Evolutionary conservation across 306 rosid species (phyloP).

Genomic region (Dryas alaskensis): DNA sequence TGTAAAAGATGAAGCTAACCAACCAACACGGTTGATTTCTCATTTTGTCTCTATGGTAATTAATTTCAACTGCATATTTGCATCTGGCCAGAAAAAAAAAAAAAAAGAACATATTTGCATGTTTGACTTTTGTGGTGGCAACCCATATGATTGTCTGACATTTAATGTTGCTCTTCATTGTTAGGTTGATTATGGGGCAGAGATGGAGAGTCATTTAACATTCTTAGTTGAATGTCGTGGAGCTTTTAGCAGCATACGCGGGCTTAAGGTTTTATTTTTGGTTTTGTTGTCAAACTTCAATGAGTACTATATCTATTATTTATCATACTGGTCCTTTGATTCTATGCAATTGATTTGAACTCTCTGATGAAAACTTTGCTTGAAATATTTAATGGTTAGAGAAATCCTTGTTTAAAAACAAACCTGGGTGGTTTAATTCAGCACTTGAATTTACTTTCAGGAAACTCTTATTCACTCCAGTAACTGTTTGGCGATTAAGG

Average conservation of each 20-base stretch:
- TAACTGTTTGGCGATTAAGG: constrained; percentile 69
- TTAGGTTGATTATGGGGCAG: constrained; percentile 79
- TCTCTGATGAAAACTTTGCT: not conserved
- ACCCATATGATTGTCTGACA: constrained; percentile 22
- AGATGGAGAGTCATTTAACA: constrained; percentile 68
- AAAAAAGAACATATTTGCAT: not conserved
- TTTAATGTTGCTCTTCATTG: constrained; percentile 21
- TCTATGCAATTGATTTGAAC: not conserved
- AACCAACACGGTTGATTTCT: constrained; percentile 68
- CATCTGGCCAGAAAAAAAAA: too few relatives aligned
- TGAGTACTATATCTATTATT: constrained; percentile 4
- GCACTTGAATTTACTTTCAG: constrained; percentile 49
- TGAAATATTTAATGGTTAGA: constrained; percentile 10
- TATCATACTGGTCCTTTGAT: not conserved
- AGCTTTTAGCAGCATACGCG: constrained; percentile 66
- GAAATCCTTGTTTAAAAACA: constrained; percentile 14
- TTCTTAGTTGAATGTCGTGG: constrained; percentile 90
- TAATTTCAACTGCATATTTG: constrained; percentile 14
- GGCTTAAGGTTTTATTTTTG: constrained; percentile 60
- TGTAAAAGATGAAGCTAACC: constrained; percentile 67
- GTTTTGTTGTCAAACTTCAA: constrained; percentile 8
- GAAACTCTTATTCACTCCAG: constrained; percentile 84
- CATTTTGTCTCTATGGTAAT: constrained; percentile 73
- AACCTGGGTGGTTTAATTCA: constrained; percentile 8
- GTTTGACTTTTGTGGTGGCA: not conserved